Evolutionary conservation across 306 rosid genomes (phyloP), one percentile per base, ranked within the genome.

Genomic region (Purshia tridentata): DNA sequence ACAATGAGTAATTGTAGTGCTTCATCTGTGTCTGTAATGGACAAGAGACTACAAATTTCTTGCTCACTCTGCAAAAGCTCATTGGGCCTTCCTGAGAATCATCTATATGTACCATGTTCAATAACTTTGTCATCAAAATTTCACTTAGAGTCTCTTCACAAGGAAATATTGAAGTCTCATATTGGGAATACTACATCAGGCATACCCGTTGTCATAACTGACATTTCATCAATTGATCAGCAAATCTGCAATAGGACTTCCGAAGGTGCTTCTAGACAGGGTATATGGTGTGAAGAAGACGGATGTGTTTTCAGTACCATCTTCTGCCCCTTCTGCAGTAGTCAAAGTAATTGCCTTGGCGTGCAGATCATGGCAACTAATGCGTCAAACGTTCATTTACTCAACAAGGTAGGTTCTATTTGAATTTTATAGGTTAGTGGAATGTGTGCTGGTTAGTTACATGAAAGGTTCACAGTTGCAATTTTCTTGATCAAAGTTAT

Each of bases 201-300:
- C 70, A 62, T 87, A 55, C 87, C 79, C 15, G 81, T 91, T 77
- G 57, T 93, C 53, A 51, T 89, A 46, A 87, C 96, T 52, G 91
- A 91, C 66, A 74, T 73, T 72, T 80, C 86, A 68, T 86, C 67
- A 44, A 85, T 93, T 39, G 77, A 87, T 85, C 88, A 76, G 68
- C 84, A 77, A 42, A 73, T 90, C 74, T 80, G 62, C 54, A 73
- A 72, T 56, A 77, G 83, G 71, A 78, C 72, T 70, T 71, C 74
- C 56, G 76, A 71, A 49, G 76, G 77, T 74, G 67, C 76, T 72
- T 61, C 70, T 6, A 89, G 84, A 53, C 84, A 77, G 72, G 90
- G 94, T 52, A 79, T 84, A 72, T 93, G 98, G 98, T 85, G 90
- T 76, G 84, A 73, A 66, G 90, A 89, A 78, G 98, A 91, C 77